A percentile compares a stretch with the other conserved stretches of the same genome.
Evolutionary conservation across 768 basidiomycete species (phyloP).

Genomic region (Lentinus brumalis): DNA sequence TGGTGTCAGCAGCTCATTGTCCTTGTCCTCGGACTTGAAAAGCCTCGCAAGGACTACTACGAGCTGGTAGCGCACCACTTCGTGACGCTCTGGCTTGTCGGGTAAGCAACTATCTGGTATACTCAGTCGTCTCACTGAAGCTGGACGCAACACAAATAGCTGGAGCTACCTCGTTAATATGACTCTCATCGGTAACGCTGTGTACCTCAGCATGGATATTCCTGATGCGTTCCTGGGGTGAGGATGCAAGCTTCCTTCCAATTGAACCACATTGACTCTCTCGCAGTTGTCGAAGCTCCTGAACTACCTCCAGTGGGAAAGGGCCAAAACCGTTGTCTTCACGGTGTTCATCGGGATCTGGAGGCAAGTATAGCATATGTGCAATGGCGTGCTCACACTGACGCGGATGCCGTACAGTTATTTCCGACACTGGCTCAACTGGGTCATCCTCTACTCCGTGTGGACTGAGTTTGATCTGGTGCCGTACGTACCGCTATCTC

Average conservation of each 20-base stretch:
- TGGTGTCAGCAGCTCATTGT: constrained; percentile 95
- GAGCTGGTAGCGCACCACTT: constrained; percentile 91
- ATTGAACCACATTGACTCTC: background rate
- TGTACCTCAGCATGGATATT: constrained; percentile 97
- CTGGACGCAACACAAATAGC: constrained; percentile 37
- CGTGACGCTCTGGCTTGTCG: constrained; percentile 93
- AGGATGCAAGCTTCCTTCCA: constrained; percentile 28
- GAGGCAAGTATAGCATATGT: constrained; percentile 61
- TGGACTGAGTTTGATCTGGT: constrained; percentile 76
- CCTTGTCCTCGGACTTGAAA: constrained; percentile 82
- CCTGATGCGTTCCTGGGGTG: constrained; percentile 86
- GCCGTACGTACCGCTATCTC: constrained; percentile 55
- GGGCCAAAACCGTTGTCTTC: constrained; percentile 64
- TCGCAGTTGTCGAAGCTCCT: constrained; percentile 78
- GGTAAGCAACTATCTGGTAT: constrained; percentile 45
- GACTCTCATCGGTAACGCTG: constrained; percentile 86
- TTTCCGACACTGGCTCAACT: constrained; percentile 90
- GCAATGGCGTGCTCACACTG: background rate
- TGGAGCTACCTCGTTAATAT: constrained; percentile 85
- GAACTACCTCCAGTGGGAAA: constrained; percentile 80
- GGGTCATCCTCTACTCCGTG: constrained; percentile 85
- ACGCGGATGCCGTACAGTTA: constrained; percentile 52
- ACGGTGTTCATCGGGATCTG: constrained; percentile 68
- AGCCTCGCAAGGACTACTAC: constrained; percentile 87
- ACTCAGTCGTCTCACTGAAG: too few species aligned